Percentiles rank a stretch among this genome's conserved stretches.
Evolutionary conservation across 1,139 yeast species (phyloP).

Genomic region (Torulaspora pretoriensis): DNA sequence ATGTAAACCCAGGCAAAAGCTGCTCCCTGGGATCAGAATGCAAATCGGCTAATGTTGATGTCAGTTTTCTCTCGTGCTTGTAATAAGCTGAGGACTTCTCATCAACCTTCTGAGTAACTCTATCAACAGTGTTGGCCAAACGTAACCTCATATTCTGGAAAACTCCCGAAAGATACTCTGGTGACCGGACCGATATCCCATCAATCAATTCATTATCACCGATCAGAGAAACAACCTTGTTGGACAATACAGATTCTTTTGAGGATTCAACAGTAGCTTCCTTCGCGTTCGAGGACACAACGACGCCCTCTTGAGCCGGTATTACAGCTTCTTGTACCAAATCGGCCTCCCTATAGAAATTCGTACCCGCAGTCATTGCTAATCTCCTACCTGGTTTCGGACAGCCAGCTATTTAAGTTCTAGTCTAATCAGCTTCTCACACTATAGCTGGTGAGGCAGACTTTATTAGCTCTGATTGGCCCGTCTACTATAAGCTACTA

Average conservation of each 20-base stretch:
- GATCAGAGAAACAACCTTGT: conserved; percentile 14
- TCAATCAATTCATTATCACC: conserved; percentile 28
- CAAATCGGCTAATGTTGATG: conserved; percentile 61
- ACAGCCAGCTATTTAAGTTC: not conserved
- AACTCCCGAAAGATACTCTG: conserved; percentile 22
- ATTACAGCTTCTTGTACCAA: conserved; percentile 27
- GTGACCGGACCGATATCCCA: conserved; percentile 32
- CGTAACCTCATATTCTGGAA: conserved; percentile 22
- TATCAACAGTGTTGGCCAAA: conserved; percentile 39
- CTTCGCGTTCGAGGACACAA: conserved; percentile 23
- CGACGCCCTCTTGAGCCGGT: conserved; percentile 22
- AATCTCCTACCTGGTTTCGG: not conserved
- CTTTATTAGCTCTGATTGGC: not conserved
- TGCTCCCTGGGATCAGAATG: conserved; percentile 66
- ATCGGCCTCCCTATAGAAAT: conserved; percentile 31
- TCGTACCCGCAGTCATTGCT: conserved; percentile 16
- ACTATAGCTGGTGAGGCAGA: not conserved
- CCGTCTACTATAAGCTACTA: not conserved
- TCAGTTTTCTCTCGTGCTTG: conserved; percentile 60
- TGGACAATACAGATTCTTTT: conserved; percentile 12
- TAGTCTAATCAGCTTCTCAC: not conserved
- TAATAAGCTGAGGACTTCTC: conserved; percentile 49
- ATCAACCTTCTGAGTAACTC: conserved; percentile 41
- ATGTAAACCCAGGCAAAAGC: conserved; percentile 69
- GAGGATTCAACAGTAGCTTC: conserved; percentile 21